Evolutionary conservation across 2,329 filamentous ascomycete species (phyloP), one percentile per base, ranked within the genome.

Genomic region (Colletotrichum karsti): DNA sequence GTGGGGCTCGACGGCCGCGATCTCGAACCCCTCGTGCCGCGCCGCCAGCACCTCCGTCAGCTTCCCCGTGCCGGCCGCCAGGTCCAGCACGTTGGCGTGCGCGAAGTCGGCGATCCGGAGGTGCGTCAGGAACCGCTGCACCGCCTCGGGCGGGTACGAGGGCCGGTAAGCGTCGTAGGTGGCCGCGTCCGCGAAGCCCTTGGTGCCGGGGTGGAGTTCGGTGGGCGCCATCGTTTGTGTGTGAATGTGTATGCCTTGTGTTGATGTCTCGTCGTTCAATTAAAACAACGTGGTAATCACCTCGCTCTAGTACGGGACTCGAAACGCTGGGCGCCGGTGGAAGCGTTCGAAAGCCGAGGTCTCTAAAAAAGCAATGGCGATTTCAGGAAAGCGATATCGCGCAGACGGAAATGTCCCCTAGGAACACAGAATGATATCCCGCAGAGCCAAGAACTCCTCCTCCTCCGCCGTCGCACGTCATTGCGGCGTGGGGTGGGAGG

Each of bases 1-100:
- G 73, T 92, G 87, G 24, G 91, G 91, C 77, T 93, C 86, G 54
- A 93, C 81, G 51, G 90, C 87, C 50, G 90, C 73, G 69, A 94
- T 81, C 44, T 87, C 74, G 77, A 87, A 93, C 7, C 79, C 74
- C 77, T 93, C 92, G 1, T 84, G 80, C 30, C 90, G 81, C 13
- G 77, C 80, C 7, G 88, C 87, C 35, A 94, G 82, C 18, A 85
- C 72, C 75, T 91, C 88, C 0, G 91, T 93, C 73, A 93, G 90
- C 74, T 92, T 92, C 26, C 91, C 91, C 1, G 91, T 92, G 0
- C 91, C 91, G 3, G 90, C 89, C 2, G 86, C 91, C 18, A 93
- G 81, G 75, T 93, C 91, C 24, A 92, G 76, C 42, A 93, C 78
- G 48, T 78, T 83, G 13, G 85, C 85, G 50, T 81, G 79, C 7